Evolutionary conservation across 371 early-diverging fungal genomes (phyloP).

Genomic region (Batrachochytrium dendrobatidis): DNA sequence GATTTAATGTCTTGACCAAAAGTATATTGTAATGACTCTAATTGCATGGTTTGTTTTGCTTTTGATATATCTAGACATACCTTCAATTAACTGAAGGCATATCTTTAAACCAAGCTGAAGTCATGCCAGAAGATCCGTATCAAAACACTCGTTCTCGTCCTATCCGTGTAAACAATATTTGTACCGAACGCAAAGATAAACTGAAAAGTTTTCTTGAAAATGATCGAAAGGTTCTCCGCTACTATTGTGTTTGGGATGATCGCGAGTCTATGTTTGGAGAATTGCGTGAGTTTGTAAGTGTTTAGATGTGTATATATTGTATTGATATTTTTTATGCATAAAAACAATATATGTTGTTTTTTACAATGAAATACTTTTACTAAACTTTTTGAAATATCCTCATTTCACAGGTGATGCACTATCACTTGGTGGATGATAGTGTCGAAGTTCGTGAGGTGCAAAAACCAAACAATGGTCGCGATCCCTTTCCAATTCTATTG

Average conservation of each 20-base stretch:
- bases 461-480: slow-evolving; percentile 47
- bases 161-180: slow-evolving; percentile 15
- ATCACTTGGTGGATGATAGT: slow-evolving; percentile 48
- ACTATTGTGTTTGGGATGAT: slow-evolving; percentile 55
- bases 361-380: too few relatives aligned
- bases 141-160: slow-evolving; percentile 32
- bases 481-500: slow-evolving; percentile 45
- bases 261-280: slow-evolving; percentile 49
- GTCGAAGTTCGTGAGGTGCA: slow-evolving; percentile 49
- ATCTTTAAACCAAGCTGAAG: slow-evolving; percentile 34
- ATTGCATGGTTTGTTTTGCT: neutral
- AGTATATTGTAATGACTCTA: slow-evolving; percentile 1
- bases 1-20: slow-evolving; percentile 7
- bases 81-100: slow-evolving; percentile 37
- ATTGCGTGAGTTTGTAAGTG: slow-evolving; percentile 42
- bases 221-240: slow-evolving; percentile 49
- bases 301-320: neutral
- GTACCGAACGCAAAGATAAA: slow-evolving; percentile 25
- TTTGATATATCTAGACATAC: slow-evolving; percentile 25
- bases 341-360: neutral
- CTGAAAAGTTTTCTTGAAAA: slow-evolving; percentile 46
- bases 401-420: slow-evolving; percentile 42
- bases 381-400: too few relatives aligned
- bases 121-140: slow-evolving; percentile 43
- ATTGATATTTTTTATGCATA: neutral